A percentile compares a stretch with the other conserved stretches of the same genome.
Conservation (phyloP, 2,329 filamentous ascomycete species). For the Sordariomycetes sp. region DNA sequence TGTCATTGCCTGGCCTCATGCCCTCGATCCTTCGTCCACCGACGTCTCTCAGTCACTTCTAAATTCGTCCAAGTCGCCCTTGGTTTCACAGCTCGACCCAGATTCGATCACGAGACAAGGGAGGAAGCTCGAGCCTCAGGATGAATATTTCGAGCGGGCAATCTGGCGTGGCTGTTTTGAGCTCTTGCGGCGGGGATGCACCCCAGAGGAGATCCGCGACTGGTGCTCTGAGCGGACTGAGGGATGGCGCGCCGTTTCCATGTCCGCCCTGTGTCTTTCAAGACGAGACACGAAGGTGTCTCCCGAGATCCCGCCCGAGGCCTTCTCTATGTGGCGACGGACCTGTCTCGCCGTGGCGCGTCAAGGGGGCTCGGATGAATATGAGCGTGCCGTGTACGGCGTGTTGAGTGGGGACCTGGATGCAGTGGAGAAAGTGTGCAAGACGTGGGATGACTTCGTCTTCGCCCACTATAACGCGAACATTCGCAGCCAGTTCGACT, state of each 20-base stretch:
- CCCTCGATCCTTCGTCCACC: slow-evolving; percentile 51
- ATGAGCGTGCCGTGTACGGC: slow-evolving; percentile 84
- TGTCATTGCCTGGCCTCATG: slow-evolving; percentile 50
- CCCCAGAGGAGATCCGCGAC: slow-evolving; percentile 61
- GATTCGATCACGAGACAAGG: slow-evolving; percentile 77
- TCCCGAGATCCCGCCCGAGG: slow-evolving; percentile 25
- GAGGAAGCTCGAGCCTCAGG: slow-evolving; percentile 66
- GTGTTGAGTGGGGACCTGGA: slow-evolving; percentile 76
- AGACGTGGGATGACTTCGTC: slow-evolving; percentile 75
- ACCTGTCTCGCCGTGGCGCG: slow-evolving; percentile 66
- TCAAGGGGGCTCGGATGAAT: slow-evolving; percentile 59
- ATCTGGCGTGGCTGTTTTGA: slow-evolving; percentile 95
- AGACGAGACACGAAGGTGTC: slow-evolving; percentile 30
- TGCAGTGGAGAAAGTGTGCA: slow-evolving; percentile 66
- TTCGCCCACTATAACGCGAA: slow-evolving; percentile 85
- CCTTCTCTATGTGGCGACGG: slow-evolving; percentile 60
- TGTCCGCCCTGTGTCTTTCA: slow-evolving; percentile 61
- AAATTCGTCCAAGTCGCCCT: slow-evolving; percentile 48
- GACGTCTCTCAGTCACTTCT: slow-evolving; percentile 44
- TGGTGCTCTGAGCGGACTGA: slow-evolving; percentile 84
- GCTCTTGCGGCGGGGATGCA: slow-evolving; percentile 76
- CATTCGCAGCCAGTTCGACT: slow-evolving; percentile 68
- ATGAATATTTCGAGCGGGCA: slow-evolving; percentile 79
- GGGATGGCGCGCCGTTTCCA: slow-evolving; percentile 76
- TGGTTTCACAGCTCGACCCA: slow-evolving; percentile 85